Evolutionary conservation across 257 asterid genomes (phyloP).

Genomic region (Forsythia viridissima): DNA sequence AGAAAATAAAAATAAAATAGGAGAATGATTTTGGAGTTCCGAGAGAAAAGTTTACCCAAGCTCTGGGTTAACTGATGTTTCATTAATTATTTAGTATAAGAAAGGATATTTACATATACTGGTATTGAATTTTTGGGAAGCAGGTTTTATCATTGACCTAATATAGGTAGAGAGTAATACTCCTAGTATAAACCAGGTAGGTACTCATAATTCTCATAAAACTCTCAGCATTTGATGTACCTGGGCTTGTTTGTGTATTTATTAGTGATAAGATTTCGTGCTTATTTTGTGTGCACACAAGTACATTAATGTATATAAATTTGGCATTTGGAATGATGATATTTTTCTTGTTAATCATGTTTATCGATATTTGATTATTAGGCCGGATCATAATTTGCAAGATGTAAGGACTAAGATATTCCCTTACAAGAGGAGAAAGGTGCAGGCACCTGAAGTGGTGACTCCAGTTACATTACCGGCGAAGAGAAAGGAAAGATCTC

Average conservation of each 20-base stretch:
- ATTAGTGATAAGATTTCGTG: neutral
- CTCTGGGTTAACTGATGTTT: neutral
- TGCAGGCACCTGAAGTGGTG: slow-evolving; percentile 43
- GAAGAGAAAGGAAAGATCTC: slow-evolving; percentile 66
- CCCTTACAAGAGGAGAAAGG: slow-evolving; percentile 54
- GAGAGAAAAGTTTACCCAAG: neutral
- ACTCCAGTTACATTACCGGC: slow-evolving; percentile 44
- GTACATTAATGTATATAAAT: neutral
- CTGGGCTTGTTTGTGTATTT: neutral
- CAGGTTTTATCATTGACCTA: neutral
- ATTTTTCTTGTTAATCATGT: neutral
- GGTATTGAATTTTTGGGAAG: neutral
- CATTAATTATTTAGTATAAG: neutral
- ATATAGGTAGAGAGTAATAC: neutral
- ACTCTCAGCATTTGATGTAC: neutral
- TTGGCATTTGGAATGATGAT: neutral
- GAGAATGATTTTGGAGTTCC: neutral
- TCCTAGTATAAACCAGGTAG: too few species aligned
- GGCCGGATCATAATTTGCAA: slow-evolving; percentile 67
- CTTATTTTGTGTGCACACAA: neutral
- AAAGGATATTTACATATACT: neutral
- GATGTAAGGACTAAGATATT: slow-evolving; percentile 55
- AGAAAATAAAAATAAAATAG: neutral
- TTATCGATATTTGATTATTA: slow-evolving; percentile 22
- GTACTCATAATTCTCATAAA: too few species aligned